phyloP scores from a whole-genome alignment of 495 filamentous ascomycete species.

The Podospora fimiseda region DNA sequence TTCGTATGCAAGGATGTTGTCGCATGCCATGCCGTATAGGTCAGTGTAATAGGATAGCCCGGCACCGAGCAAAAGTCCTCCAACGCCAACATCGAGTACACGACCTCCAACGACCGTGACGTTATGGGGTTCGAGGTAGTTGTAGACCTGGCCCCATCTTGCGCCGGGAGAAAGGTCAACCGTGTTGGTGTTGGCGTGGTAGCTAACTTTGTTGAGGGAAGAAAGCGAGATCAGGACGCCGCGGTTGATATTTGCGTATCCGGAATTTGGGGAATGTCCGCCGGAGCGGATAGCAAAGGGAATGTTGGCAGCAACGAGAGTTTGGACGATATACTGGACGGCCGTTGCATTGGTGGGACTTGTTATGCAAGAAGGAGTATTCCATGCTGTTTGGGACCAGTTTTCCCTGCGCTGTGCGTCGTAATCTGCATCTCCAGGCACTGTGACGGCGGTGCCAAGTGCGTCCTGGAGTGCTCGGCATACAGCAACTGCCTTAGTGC shows the following conservation, averaged over 20 bases:
- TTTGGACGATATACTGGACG: slow-evolving; percentile 15
- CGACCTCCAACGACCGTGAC: slow-evolving; percentile 29
- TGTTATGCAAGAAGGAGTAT: slow-evolving; percentile 19
- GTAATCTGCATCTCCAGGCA: no score
- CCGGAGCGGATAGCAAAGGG: slow-evolving; percentile 44
- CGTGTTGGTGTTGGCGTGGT: slow-evolving; percentile 8
- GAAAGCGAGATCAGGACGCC: slow-evolving; percentile 38
- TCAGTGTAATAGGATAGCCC: slow-evolving; percentile 14
- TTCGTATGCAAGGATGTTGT: no score
- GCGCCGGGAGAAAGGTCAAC: slow-evolving; percentile 18
- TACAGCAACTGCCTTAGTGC: no score
- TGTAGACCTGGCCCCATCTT: slow-evolving; percentile 29
- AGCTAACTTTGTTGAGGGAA: slow-evolving; percentile 13
- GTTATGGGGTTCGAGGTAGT: slow-evolving; percentile 21
- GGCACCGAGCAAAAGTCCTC: slow-evolving; percentile 38
- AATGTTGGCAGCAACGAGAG: slow-evolving; percentile 6
- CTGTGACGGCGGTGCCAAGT: no score
- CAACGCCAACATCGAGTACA: slow-evolving; percentile 27
- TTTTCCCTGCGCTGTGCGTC: background rate
- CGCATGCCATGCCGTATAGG: slow-evolving; percentile 9
- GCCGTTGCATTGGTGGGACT: slow-evolving; percentile 17
- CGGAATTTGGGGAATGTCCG: slow-evolving; percentile 39
- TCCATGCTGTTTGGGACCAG: slow-evolving; percentile 8
- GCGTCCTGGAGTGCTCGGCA: no score
- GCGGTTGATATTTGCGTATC: slow-evolving; percentile 28